Evolutionary conservation across 2,329 filamentous ascomycete species (phyloP).

Genomic region (Fusarium domesticum): DNA sequence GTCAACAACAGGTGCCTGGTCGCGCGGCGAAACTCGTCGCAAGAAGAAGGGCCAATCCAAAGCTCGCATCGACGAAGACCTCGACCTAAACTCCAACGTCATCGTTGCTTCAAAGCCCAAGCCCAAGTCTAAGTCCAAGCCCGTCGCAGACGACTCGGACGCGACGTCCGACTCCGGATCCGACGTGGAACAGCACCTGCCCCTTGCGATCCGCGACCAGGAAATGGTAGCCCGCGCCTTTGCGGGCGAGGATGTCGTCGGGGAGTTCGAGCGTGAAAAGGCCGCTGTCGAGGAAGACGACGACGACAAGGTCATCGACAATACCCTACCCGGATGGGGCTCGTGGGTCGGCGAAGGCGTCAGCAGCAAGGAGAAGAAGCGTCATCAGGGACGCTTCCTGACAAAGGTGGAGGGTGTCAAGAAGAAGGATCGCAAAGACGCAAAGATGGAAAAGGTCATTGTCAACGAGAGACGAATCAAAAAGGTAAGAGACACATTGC

Average conservation of each 20-base stretch:
- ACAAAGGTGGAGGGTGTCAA: constrained; percentile 71
- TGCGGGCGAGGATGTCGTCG: constrained; percentile 80
- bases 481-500: constrained; percentile 62
- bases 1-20: constrained; percentile 42
- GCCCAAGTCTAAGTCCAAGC: constrained; percentile 25
- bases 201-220: constrained; percentile 57
- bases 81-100: constrained; percentile 41
- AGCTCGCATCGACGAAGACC: constrained; percentile 33
- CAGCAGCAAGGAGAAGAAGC: constrained; percentile 64
- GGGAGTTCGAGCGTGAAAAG: constrained; percentile 81
- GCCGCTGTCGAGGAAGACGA: constrained; percentile 67
- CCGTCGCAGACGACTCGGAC: constrained; percentile 29
- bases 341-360: constrained; percentile 85
- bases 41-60: constrained; percentile 38
- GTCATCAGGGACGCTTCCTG: constrained; percentile 60
- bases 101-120: constrained; percentile 34
- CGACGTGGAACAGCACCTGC: constrained; percentile 50
- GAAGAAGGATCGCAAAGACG: constrained; percentile 74
- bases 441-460: constrained; percentile 78
- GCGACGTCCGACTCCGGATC: constrained; percentile 37
- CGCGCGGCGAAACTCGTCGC: constrained; percentile 36
- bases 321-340: constrained; percentile 91
- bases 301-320: constrained; percentile 77
- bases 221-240: constrained; percentile 80
- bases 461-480: constrained; percentile 88